phyloP scores from a whole-genome alignment of 345 rosid genomes.

The Cardiospermum halicacabum region DNA sequence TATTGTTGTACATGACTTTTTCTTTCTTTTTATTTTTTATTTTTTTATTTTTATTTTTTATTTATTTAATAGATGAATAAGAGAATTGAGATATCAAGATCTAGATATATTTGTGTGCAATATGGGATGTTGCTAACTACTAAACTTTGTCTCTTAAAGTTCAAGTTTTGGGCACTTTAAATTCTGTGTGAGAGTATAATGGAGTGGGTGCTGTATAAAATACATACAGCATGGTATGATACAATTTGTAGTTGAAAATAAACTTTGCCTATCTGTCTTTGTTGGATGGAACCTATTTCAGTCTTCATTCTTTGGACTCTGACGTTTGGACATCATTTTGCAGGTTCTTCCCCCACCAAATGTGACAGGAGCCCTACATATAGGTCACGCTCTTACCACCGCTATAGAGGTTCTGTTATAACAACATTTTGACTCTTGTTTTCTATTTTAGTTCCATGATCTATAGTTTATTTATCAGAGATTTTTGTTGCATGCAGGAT shows the following conservation, averaged over 20 bases:
- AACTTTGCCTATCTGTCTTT: background rate
- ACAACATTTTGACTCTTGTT: slow-evolving; percentile 11
- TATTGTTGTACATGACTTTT: background rate
- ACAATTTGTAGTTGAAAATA: background rate
- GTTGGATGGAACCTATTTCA: background rate
- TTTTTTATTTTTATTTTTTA: too few relatives aligned
- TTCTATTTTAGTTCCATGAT: slow-evolving; percentile 1
- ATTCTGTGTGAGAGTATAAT: background rate
- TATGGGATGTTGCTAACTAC: background rate
- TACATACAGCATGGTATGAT: background rate
- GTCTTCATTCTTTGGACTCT: background rate
- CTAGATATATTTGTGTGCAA: background rate
- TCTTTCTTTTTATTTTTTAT: too few relatives aligned
- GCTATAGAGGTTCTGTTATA: slow-evolving; percentile 62
- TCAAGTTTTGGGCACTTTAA: background rate
- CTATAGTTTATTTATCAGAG: background rate
- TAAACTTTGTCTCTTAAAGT: background rate
- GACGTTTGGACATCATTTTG: slow-evolving; percentile 12
- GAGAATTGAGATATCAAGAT: background rate
- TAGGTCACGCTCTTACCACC: slow-evolving; percentile 92
- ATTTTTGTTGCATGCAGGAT: slow-evolving; percentile 47
- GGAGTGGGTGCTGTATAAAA: background rate
- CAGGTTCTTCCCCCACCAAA: slow-evolving; percentile 99
- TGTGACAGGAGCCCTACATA: slow-evolving; percentile 95
- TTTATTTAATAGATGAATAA: background rate